Evolutionary conservation across 2,329 filamentous ascomycete genomes (phyloP).

Genomic region (Aspergillus sp.): DNA sequence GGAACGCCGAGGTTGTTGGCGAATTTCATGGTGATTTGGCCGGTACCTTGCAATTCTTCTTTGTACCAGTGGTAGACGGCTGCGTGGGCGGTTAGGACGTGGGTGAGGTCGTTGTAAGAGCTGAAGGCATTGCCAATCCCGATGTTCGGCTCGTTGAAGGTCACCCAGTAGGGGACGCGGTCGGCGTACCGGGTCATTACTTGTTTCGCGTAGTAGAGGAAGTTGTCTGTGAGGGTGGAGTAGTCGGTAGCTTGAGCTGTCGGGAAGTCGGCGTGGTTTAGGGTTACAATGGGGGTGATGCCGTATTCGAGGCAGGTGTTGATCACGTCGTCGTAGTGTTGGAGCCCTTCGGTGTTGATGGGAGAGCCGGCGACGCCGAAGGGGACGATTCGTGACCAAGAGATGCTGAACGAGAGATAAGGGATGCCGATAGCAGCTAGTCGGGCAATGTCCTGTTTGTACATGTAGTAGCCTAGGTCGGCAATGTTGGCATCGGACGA

Average conservation of each 20-base stretch:
- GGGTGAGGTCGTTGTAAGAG: slow-evolving; percentile 52
- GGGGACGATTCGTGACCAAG: slow-evolving; percentile 53
- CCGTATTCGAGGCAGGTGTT: slow-evolving; percentile 45
- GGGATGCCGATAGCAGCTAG: slow-evolving; percentile 42
- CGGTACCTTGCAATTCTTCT: slow-evolving; percentile 47
- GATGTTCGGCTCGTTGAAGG: slow-evolving; percentile 44
- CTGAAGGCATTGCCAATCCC: slow-evolving; percentile 47
- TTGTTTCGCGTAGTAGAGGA: slow-evolving; percentile 42
- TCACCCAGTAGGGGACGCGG: slow-evolving; percentile 45
- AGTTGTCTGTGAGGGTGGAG: slow-evolving; percentile 43
- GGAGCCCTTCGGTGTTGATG: slow-evolving; percentile 49
- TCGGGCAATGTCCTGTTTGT: slow-evolving; percentile 50
- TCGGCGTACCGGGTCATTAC: slow-evolving; percentile 42
- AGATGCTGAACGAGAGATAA: slow-evolving; percentile 49
- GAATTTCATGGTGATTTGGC: slow-evolving; percentile 42
- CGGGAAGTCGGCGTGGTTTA: slow-evolving; percentile 38
- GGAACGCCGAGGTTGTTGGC: slow-evolving; percentile 57
- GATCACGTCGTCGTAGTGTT: slow-evolving; percentile 54
- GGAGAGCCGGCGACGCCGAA: slow-evolving; percentile 48
- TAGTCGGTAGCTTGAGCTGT: slow-evolving; percentile 26
- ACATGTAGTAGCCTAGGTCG: slow-evolving; percentile 53
- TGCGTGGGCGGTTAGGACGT: slow-evolving; percentile 49
- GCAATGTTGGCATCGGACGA: slow-evolving; percentile 51
- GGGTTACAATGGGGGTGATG: slow-evolving; percentile 48
- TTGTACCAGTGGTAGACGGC: slow-evolving; percentile 45